Base-by-base conservation (phyloP, 139 green algal species). In the Chloropicon primus region DNA sequence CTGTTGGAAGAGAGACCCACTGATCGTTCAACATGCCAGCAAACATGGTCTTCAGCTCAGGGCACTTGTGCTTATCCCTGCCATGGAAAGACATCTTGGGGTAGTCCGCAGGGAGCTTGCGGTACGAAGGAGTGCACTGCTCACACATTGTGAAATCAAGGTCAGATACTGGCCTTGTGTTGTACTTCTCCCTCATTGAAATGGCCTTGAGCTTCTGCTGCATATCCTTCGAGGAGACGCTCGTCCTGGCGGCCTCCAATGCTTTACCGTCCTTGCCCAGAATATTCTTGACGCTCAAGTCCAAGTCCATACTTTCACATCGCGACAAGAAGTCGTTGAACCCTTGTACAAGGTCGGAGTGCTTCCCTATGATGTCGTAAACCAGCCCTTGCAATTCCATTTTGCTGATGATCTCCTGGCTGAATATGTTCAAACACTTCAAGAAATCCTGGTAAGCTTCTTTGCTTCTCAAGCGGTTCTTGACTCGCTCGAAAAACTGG, bases 371-470 rank as follows among this genome's bases (percentile, higher is more conserved):
- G 53, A 97, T 91, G 85, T 99, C 94, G 28, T 88, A 77, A 41
- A 90, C 76, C 73, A 97, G 80, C 71, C 76, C 74, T 73, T 92
- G 54, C 1, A 83, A 1, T 87, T 98, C 93, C n/a, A 77, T 24
- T 62, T 91, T 90, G 77, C 82, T 87, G 78, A 98, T 92, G 74
- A 99, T 91, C 26, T 97, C 95, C 74, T 96, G 80, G 74, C 84
- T 88, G 82, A 93, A 98, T 79, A 99, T 80, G 84, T 96, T 94
- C 53, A 99, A 88, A 82, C 87, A 94, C 86, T 98, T 98, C 24
- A 99, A 80, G 84, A 99, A 96, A 79, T 99, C 95, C 53, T 91
- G 84, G 83, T 98, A 99, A 26, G 82, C 27, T 62, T 25, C 71
- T 5, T 26, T 25, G 71, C 28, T 76, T 2, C 25, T 26, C 73